Base-by-base conservation (phyloP, 202 grass and related monocot genomes). In the Miscanthus sacchariflorus region DNA sequence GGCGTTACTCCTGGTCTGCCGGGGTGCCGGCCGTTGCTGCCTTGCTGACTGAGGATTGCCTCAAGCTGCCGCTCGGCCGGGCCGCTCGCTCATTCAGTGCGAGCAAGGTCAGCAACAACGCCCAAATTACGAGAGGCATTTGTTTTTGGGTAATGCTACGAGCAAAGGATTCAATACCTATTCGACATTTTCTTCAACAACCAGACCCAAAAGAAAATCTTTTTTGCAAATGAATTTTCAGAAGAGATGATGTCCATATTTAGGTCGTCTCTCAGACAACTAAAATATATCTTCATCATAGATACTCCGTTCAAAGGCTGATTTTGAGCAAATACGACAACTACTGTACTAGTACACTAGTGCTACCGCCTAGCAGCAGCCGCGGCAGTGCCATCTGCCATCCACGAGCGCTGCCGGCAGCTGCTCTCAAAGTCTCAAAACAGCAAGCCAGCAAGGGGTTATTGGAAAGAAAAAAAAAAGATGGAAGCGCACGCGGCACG, bases 41-140 rank as follows among this genome's bases (percentile, higher is more conserved):
- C 30, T 18, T 44, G 71, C 36, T 3, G 80, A 72, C 4, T 40
- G 35, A 86, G 79, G 70, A 68, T 68, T 50, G 52, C 70, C 79
- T 78, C 54, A 66, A 78, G 28, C 36, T 46, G 80, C 68, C 83
- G 23, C 59, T 5, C 13, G 48, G 48, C 43, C 43, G 43, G 43
- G 49, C 45, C 45, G 11, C 12, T 44, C 39, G 63, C 78, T 77
- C 78, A 90, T 86, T 90, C 83, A 77, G 71, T 76, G 88, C 87
- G 35, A n/a, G n/a, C n/a, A n/a, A n/a, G n/a, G n/a, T n/a, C n/a
- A n/a, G n/a, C n/a, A n/a, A n/a, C n/a, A n/a, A n/a, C n/a, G n/a
- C n/a, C n/a, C n/a, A n/a, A n/a, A n/a, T n/a, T n/a, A n/a, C n/a
- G n/a, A n/a, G n/a, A n/a, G n/a, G n/a, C n/a, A n/a, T n/a, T n/a